Percentiles rank a stretch among this genome's conserved stretches.
phyloP scores from a whole-genome alignment of 176 grass and related monocot species.

The Hordeum marinum region DNA sequence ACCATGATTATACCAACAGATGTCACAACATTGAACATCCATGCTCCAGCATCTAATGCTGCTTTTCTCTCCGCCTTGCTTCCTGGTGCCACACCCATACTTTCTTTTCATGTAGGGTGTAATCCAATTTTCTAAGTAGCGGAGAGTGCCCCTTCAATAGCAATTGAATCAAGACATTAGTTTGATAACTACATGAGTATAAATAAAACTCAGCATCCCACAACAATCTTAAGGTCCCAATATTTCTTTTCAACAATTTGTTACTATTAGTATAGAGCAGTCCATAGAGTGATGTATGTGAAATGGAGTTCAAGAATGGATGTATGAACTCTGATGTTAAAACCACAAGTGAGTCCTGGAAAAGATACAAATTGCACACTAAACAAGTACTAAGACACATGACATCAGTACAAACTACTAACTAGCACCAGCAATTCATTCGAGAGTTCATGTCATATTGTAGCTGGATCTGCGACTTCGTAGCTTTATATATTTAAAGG shows the following conservation, averaged over 20 bases:
- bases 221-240: background rate
- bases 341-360: background rate
- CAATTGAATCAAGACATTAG: background rate
- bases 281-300: background rate
- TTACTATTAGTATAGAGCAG: background rate
- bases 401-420: background rate
- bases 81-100: conserved; percentile 7
- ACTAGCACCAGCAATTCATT: background rate
- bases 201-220: background rate
- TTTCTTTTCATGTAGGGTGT: conserved; percentile 12
- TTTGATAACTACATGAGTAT: background rate
- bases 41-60: conserved; percentile 20
- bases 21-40: conserved; percentile 22
- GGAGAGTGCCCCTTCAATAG: background rate
- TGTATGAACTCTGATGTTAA: background rate
- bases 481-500: conserved; percentile 2
- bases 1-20: conserved; percentile 28
- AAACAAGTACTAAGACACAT: background rate
- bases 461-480: background rate
- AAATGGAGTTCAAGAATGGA: background rate
- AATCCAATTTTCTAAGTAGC: background rate
- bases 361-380: background rate
- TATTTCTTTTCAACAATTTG: background rate
- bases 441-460: background rate
- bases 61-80: conserved; percentile 27